These are phyloP conservation scores for Pholiota molesta DNA, from an alignment of 768 basidiomycete genomes.

Conservation along the genomic window DNA sequence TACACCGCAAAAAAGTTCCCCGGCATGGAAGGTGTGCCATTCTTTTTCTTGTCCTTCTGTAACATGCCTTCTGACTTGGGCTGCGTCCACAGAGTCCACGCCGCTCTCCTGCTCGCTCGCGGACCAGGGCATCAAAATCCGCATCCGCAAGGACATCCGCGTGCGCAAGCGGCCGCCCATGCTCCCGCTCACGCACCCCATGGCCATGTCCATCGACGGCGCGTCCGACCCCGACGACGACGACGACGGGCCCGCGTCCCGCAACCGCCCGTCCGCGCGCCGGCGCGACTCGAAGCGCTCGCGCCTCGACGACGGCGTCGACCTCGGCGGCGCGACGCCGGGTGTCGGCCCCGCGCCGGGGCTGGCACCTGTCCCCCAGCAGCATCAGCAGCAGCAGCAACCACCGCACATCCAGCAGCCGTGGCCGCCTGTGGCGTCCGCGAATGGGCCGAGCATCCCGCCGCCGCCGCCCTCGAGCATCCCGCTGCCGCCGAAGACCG, in stretches of 20 bases:
- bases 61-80: slow-evolving; percentile 9
- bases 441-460: slow-evolving; percentile 36
- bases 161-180: slow-evolving; percentile 70
- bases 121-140: slow-evolving; percentile 96
- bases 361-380: slow-evolving; percentile 29
- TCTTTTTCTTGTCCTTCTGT: not conserved
- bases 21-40: slow-evolving; percentile 87
- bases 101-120: slow-evolving; percentile 87
- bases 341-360: slow-evolving; percentile 23
- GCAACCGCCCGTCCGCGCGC: not conserved
- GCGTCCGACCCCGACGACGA: slow-evolving; percentile 30
- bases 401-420: slow-evolving; percentile 2
- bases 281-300: slow-evolving; percentile 39
- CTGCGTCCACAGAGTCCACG: slow-evolving; percentile 70
- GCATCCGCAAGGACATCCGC: slow-evolving; percentile 90
- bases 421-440: slow-evolving; percentile 35
- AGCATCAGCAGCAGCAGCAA: slow-evolving; percentile 18
- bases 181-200: slow-evolving; percentile 16
- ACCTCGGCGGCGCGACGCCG: slow-evolving; percentile 25
- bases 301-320: slow-evolving; percentile 37
- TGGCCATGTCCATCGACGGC: slow-evolving; percentile 27
- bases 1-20: slow-evolving; percentile 97
- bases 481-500: slow-evolving; percentile 23
- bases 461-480: slow-evolving; percentile 36
- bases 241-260: slow-evolving; percentile 9